Evolutionary conservation across 2,329 filamentous ascomycete genomes (phyloP).

Genomic region (Monilinia fructicola): DNA sequence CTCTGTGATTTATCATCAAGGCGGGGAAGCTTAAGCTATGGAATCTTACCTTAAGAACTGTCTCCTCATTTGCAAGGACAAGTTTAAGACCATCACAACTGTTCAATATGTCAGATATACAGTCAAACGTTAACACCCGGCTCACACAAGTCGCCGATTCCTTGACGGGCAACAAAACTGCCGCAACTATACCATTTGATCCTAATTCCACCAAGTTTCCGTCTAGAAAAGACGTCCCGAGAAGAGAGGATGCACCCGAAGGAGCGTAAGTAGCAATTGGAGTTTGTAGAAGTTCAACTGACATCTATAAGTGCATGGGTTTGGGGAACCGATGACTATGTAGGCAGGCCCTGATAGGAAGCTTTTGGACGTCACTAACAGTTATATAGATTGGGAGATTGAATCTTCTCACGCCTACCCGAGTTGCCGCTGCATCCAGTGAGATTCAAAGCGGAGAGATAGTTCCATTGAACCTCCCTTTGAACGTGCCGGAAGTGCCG

Average conservation of each 20-base stretch:
- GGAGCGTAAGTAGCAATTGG: constrained; percentile 33
- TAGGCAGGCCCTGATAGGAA: constrained; percentile 19
- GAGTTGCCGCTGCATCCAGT: constrained; percentile 44
- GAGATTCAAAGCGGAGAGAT: constrained; percentile 19
- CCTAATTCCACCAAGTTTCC: constrained; percentile 39
- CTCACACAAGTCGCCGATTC: constrained; percentile 36
- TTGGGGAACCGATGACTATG: constrained; percentile 39
- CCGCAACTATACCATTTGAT: constrained; percentile 36
- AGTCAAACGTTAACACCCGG: constrained; percentile 27
- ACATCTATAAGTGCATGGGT: constrained; percentile 35
- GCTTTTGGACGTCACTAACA: not conserved
- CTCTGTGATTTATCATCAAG: not conserved
- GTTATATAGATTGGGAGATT: constrained; percentile 44
- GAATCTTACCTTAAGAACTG: not conserved
- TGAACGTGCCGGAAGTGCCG: constrained; percentile 40
- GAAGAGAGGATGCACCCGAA: constrained; percentile 36
- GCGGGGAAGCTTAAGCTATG: not conserved
- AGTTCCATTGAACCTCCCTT: constrained; percentile 13
- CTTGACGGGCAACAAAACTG: constrained; percentile 34
- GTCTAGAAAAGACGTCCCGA: constrained; percentile 34
- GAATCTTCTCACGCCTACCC: constrained; percentile 48
- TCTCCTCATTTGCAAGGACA: not conserved
- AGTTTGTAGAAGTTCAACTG: not conserved
- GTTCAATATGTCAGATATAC: constrained; percentile 29
- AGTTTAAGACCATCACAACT: not conserved